A percentile compares a stretch with the other conserved stretches of the same genome.
These are phyloP conservation scores for Pichia gijzeniarum DNA, from an alignment of 805 yeast genomes.

Conservation along the genomic window DNA sequence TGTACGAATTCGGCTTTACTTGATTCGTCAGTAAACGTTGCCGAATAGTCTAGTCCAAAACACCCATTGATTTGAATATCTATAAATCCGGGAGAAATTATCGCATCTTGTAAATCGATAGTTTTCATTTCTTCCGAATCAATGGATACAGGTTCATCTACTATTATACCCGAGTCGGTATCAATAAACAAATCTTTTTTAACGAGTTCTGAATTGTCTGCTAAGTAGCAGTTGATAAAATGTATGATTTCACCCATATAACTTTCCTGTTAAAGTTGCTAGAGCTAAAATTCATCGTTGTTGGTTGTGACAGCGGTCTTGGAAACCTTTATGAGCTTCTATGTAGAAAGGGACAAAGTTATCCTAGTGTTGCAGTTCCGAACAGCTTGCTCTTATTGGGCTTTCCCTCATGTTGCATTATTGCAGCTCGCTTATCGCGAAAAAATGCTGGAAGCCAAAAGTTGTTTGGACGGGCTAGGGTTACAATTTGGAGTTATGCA, in stretches of 20 bases:
- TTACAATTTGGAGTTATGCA: too few relatives aligned
- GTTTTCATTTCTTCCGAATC: slow-evolving; percentile 13
- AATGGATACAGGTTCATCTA: slow-evolving; percentile 21
- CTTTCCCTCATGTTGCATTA: too few relatives aligned
- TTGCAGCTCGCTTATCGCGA: too few relatives aligned
- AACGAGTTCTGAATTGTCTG: slow-evolving; percentile 1
- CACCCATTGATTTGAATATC: slow-evolving; percentile 56
- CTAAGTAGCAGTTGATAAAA: slow-evolving; percentile 8
- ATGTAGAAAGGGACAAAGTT: too few relatives aligned
- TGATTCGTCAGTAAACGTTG: slow-evolving; percentile 21
- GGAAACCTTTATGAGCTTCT: too few relatives aligned
- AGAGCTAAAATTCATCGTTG: too few relatives aligned
- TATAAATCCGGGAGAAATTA: slow-evolving; percentile 49
- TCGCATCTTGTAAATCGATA: slow-evolving; percentile 41
- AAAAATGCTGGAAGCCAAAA: too few relatives aligned
- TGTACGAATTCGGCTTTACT: slow-evolving; percentile 30
- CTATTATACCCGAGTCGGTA: slow-evolving; percentile 36
- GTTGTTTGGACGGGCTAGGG: too few relatives aligned
- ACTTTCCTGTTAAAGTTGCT: too few relatives aligned
- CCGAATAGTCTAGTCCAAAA: slow-evolving; percentile 47
- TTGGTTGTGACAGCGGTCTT: too few relatives aligned
- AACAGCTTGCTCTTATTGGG: too few relatives aligned
- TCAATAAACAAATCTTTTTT: slow-evolving; percentile 38
- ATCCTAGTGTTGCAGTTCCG: too few relatives aligned
- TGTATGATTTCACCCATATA: neutral